Evolutionary conservation across 169 alveolate species (phyloP), one percentile per base, ranked within the genome.

Genomic region (Plasmodium vivax): DNA sequence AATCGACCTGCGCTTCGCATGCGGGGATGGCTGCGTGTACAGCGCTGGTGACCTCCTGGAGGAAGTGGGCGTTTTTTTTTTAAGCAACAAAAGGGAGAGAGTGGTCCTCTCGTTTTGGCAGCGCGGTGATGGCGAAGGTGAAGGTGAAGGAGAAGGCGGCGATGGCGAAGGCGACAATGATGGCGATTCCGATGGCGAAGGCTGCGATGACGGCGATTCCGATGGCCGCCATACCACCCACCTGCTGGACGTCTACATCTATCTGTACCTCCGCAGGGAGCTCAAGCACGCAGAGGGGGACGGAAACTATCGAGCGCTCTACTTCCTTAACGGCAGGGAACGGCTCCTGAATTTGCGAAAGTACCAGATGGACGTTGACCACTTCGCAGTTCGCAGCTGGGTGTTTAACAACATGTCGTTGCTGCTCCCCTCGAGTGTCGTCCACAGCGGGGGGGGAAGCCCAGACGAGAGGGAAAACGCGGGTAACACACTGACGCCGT

Each of bases 391-490:
- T 73, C 27, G 93, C 16, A 47, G 51, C 36, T 85, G 93, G 93
- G 4, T 85, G 34, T 85, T 85, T 32, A 85, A 85, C 12, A 85
- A 85, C 58, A 73, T 85, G 77, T 19, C 93, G 47, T 73, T 85
- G 30, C 36, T 74, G 32, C 43, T 85, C 19, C 85, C 93, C 23
- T 73, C 85, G 12, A 27, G n/a, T n/a, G 30, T 34, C 72, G 43
- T 74, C 14, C 43, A 30, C 43, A 41, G 56, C 27, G 30, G 83
- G 56, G 32, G 54, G 34, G 32, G 51, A 47, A 30, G 6, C 51
- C 23, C 41, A 1, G 51, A 43, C 14, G 54, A 9, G 9, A 16
- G 54, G 9, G 54, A 43, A 43, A 32, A 58, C 12, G 43, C 5
- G 3, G 45, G 12, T 1, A 32, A 58, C 32, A 14, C 5, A 9